Conservation (phyloP, 768 basidiomycete genomes). For the Amanita molliuscula region DNA sequence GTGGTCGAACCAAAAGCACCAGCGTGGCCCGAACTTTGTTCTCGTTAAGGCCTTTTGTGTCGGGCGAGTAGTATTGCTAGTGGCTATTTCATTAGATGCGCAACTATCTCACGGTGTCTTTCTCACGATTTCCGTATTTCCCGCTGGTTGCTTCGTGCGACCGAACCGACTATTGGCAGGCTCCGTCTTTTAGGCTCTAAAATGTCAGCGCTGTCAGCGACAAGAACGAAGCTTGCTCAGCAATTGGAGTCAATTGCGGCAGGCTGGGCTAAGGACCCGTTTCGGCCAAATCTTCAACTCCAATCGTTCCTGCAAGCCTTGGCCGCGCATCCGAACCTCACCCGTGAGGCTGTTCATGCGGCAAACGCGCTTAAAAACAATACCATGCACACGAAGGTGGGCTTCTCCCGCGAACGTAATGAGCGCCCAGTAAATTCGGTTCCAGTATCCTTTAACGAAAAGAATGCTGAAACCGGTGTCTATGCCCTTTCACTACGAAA, state of each 20-base stretch:
- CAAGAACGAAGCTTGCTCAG: slow-evolving; percentile 27
- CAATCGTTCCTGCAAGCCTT: slow-evolving; percentile 54
- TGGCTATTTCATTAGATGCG: no score
- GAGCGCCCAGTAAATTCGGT: slow-evolving; percentile 6
- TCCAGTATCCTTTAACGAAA: slow-evolving; percentile 56
- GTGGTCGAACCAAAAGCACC: no score
- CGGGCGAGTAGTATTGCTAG: no score
- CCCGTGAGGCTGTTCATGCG: slow-evolving; percentile 48
- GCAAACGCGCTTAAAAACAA: slow-evolving; percentile 45
- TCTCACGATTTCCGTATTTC: no score
- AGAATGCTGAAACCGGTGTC: slow-evolving; percentile 61
- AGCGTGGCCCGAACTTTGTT: not conserved
- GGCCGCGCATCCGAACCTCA: slow-evolving; percentile 58
- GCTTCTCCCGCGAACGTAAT: slow-evolving; percentile 23
- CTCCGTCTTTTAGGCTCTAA: not conserved
- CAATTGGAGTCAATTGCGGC: slow-evolving; percentile 47
- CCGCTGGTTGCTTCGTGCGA: no score
- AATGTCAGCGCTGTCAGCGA: slow-evolving; percentile 14
- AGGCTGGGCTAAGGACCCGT: slow-evolving; percentile 62
- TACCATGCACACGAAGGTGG: slow-evolving; percentile 48
- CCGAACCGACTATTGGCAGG: not conserved
- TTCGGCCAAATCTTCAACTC: slow-evolving; percentile 70
- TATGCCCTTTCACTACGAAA: slow-evolving; percentile 62
- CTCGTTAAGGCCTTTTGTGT: not conserved
- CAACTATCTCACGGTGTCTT: no score